Percentiles rank a stretch among this genome's conserved stretches.
phyloP scores from a whole-genome alignment of 1,139 yeast species.

The Pichia sp. region DNA sequence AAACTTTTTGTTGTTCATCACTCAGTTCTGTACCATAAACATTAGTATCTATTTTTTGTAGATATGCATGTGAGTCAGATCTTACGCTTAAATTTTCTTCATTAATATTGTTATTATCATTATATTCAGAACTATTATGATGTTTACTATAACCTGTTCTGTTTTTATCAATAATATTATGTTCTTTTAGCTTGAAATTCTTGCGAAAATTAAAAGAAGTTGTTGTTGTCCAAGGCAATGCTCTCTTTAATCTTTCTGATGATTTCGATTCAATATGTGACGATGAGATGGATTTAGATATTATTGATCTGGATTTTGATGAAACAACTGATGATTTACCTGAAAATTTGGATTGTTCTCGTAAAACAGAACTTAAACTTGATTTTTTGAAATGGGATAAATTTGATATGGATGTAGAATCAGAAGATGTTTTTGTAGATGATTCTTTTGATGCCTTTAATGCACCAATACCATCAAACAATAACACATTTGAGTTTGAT shows the following conservation, averaged over 20 bases:
- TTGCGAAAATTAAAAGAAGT: conserved; percentile 10
- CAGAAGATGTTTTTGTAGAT: background rate
- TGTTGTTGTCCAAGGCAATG: conserved; percentile 10
- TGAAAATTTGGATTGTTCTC: conserved; percentile 13
- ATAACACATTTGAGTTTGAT: conserved; percentile 1
- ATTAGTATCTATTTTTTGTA: conserved; percentile 7
- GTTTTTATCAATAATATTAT: conserved; percentile 2
- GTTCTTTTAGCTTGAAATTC: conserved; percentile 1
- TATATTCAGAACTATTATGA: background rate
- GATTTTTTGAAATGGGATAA: conserved; percentile 2
- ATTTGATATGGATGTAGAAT: background rate
- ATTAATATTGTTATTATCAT: background rate
- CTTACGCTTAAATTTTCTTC: background rate
- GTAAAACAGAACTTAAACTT: conserved; percentile 9
- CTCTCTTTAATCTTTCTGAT: background rate
- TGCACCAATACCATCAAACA: background rate
- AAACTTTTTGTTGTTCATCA: conserved; percentile 49
- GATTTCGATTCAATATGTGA: background rate
- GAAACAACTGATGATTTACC: conserved; percentile 10
- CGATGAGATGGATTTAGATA: background rate
- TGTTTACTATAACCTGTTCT: background rate
- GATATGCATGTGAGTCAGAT: background rate
- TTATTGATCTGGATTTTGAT: conserved; percentile 4
- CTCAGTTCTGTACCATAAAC: conserved; percentile 34
- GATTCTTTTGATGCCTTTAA: background rate